Conservation (phyloP, 768 basidiomycete species). For the Hypsizygus marmoreus region DNA sequence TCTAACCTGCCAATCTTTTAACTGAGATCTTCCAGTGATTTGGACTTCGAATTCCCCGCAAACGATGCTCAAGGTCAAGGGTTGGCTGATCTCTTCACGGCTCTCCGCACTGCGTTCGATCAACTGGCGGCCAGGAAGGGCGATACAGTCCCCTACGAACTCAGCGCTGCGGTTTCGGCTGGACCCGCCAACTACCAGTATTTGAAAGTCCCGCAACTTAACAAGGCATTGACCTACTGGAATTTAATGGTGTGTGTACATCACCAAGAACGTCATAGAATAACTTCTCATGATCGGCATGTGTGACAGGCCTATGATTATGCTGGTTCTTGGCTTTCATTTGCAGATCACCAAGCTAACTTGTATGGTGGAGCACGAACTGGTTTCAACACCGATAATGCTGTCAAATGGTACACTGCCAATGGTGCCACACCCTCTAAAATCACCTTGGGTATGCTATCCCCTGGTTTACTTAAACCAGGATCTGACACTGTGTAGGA, state of each 20-base stretch:
- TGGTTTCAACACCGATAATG: constrained; percentile 65
- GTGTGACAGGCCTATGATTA: constrained; percentile 66
- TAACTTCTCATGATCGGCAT: neutral
- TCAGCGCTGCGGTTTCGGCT: constrained; percentile 66
- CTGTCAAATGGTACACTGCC: constrained; percentile 59
- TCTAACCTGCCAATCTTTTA: neutral
- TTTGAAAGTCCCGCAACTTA: constrained; percentile 63
- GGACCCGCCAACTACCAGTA: constrained; percentile 61
- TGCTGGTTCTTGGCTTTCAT: constrained; percentile 76
- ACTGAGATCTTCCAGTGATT: constrained; percentile 42
- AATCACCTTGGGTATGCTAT: constrained; percentile 58
- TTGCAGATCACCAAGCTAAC: constrained; percentile 58
- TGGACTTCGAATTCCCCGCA: constrained; percentile 81
- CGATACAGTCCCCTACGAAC: constrained; percentile 57
- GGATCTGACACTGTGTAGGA: constrained; percentile 36
- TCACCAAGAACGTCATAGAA: neutral
- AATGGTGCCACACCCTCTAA: constrained; percentile 66
- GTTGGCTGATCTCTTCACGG: constrained; percentile 64
- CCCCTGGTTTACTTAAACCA: neutral
- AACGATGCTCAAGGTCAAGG: constrained; percentile 60
- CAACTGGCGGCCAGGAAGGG: constrained; percentile 59
- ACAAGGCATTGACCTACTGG: constrained; percentile 70
- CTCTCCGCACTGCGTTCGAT: constrained; percentile 64
- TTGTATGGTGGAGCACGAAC: constrained; percentile 67
- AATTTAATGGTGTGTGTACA: constrained; percentile 68